Conservation (phyloP, 495 filamentous ascomycete genomes). For the Penicillium pulvis region DNA sequence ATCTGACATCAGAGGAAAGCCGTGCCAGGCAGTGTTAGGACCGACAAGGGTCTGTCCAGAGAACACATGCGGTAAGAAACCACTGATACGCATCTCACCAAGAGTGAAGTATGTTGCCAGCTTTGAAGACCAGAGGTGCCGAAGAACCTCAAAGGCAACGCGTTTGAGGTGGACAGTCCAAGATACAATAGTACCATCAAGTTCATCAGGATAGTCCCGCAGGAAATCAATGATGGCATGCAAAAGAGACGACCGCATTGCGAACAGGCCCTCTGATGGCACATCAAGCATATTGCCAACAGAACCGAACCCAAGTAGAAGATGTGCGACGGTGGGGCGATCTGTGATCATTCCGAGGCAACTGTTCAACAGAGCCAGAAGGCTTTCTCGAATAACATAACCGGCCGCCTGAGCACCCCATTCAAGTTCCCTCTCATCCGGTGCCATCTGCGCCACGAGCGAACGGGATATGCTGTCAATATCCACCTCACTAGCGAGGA, state of each 20-base stretch:
- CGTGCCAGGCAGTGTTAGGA: conserved; percentile 69
- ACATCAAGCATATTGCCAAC: conserved; percentile 65
- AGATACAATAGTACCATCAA: conserved; percentile 63
- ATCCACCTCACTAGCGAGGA: conserved; percentile 71
- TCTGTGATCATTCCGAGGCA: conserved; percentile 71
- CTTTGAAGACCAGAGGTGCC: conserved; percentile 79
- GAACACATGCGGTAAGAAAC: conserved; percentile 72
- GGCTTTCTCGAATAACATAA: conserved; percentile 73
- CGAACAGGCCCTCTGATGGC: conserved; percentile 63
- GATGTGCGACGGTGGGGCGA: conserved; percentile 81
- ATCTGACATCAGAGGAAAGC: conserved; percentile 48
- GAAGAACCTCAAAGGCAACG: conserved; percentile 74
- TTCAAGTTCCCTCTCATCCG: conserved; percentile 62
- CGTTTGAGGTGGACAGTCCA: conserved; percentile 75
- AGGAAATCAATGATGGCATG: conserved; percentile 73
- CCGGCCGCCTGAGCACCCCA: conserved; percentile 61
- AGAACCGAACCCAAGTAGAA: conserved; percentile 85
- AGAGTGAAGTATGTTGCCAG: conserved; percentile 75
- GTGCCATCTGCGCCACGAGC: conserved; percentile 64
- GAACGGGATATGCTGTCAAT: conserved; percentile 67
- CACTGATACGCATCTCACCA: conserved; percentile 72
- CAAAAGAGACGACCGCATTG: conserved; percentile 70
- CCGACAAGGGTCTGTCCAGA: conserved; percentile 64
- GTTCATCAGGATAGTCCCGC: conserved; percentile 59
- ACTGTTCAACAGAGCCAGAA: conserved; percentile 80